phyloP scores from a whole-genome alignment of 441 rosid genomes.

The Populus hybrid region DNA sequence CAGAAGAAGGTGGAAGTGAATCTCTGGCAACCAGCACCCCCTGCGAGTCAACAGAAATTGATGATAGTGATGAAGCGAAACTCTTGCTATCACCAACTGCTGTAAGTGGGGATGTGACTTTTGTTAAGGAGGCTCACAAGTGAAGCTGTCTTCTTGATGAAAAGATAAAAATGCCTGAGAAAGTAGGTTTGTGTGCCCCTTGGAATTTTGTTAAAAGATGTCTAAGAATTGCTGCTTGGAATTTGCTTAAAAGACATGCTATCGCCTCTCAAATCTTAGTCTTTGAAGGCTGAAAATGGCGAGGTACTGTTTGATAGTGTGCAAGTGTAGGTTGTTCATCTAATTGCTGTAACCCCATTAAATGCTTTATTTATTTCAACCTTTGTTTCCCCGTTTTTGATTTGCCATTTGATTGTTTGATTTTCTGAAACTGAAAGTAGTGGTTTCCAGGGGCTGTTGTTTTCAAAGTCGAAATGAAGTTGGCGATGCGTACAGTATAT shows the following conservation, averaged over 20 bases:
- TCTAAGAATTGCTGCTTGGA: not conserved
- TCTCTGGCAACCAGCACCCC: conserved; percentile 40
- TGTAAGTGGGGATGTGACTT: conserved; percentile 39
- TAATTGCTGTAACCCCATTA: conserved; percentile 17
- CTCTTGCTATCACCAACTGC: conserved; percentile 42
- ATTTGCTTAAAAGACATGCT: not conserved
- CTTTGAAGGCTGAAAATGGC: conserved; percentile 6
- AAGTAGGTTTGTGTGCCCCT: not conserved
- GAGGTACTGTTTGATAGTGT: conserved; percentile 3
- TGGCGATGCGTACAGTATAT: too few relatives aligned
- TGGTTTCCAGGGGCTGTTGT: too few relatives aligned
- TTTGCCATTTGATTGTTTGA: too few relatives aligned
- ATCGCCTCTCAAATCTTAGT: not conserved
- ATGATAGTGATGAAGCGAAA: conserved; percentile 51
- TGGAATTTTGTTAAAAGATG: not conserved
- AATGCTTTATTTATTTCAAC: not conserved
- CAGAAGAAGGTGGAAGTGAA: conserved; percentile 50
- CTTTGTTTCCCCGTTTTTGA: not conserved
- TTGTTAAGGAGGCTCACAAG: conserved; percentile 43
- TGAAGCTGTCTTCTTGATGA: conserved; percentile 19
- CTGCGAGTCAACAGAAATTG: conserved; percentile 38
- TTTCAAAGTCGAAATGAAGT: too few relatives aligned
- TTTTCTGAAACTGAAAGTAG: too few relatives aligned
- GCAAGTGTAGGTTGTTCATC: conserved; percentile 8
- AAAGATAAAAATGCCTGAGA: not conserved